phyloP scores from a whole-genome alignment of 257 asterid species.

The Dorcoceras hygrometricum region DNA sequence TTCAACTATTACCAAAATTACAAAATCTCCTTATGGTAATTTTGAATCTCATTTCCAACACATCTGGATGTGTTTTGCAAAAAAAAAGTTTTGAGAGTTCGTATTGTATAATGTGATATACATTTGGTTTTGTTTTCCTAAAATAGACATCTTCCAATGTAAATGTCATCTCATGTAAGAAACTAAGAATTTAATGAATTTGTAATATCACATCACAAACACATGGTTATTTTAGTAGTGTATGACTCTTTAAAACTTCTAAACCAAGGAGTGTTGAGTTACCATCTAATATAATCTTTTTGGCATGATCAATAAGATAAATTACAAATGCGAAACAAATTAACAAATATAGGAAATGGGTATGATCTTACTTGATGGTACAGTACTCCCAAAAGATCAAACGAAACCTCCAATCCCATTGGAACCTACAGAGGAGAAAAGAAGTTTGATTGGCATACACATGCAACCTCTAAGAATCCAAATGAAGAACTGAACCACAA shows the following conservation, averaged over 20 bases:
- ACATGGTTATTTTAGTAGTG: not conserved
- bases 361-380: slow-evolving; percentile 74
- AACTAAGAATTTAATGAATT: not conserved
- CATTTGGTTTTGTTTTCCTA: not conserved
- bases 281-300: too few species aligned
- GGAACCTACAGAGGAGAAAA: slow-evolving; percentile 50
- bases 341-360: not conserved
- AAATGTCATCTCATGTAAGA: not conserved
- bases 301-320: not conserved
- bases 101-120: not conserved
- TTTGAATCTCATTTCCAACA: not conserved
- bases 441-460: slow-evolving; percentile 11
- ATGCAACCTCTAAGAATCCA: not conserved
- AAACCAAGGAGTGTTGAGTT: not conserved
- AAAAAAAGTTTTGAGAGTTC: not conserved
- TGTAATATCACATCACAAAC: not conserved
- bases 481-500: slow-evolving; percentile 1
- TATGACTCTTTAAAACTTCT: not conserved
- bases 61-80: not conserved
- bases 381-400: slow-evolving; percentile 71
- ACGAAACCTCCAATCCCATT: slow-evolving; percentile 83
- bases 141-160: not conserved
- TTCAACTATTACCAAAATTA: not conserved
- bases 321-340: not conserved
- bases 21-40: not conserved